These are phyloP conservation scores for Phaffia tasmanica DNA, from an alignment of 768 basidiomycete genomes.

Conservation along the genomic window DNA sequence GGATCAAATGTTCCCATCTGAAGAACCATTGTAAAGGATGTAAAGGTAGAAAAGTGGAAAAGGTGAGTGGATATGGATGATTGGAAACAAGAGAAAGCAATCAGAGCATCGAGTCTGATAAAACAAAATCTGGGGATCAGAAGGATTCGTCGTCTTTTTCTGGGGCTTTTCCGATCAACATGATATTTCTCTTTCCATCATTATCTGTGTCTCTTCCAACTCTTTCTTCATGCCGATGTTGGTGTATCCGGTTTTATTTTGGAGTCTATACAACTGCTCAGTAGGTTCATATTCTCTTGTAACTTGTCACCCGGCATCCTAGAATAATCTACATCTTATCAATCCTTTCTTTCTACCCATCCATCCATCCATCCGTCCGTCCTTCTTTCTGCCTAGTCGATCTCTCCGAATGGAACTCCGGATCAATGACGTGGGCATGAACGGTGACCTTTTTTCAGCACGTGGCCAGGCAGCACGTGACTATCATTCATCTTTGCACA, in stretches of 20 bases:
- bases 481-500: background rate
- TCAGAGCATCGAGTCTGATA: background rate
- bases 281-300: too few species aligned
- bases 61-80: constrained; percentile 2
- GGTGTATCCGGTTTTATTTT: background rate
- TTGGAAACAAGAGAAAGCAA: background rate
- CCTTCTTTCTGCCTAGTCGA: too few species aligned
- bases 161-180: background rate
- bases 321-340: too few species aligned
- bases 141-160: background rate
- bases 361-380: too few species aligned
- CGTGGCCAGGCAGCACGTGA: background rate
- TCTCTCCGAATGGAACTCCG: background rate
- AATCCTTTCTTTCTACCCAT: too few species aligned
- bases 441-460: background rate
- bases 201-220: background rate
- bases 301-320: too few species aligned
- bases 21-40: too few species aligned
- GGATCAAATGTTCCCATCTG: too few species aligned
- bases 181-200: background rate
- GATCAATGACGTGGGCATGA: background rate
- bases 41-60: too few species aligned
- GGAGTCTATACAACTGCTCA: too few species aligned
- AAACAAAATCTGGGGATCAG: background rate
- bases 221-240: background rate